phyloP scores from a whole-genome alignment of 2,329 filamentous ascomycete species.

The Alternaria sp. region DNA sequence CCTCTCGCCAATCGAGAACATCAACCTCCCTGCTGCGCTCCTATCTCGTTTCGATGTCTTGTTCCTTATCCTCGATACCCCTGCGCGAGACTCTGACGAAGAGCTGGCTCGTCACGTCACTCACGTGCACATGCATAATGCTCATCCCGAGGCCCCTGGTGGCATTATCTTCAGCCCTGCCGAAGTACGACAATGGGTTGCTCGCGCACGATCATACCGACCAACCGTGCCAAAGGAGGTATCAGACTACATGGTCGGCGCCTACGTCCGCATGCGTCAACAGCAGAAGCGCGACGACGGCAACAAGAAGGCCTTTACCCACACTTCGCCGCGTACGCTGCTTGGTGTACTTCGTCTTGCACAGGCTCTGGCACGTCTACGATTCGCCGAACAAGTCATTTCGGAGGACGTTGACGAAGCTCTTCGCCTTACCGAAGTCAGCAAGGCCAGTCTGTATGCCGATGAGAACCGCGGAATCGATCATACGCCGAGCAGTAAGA shows the following conservation, averaged over 20 bases:
- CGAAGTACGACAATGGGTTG: slow-evolving; percentile 96
- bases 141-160: slow-evolving; percentile 76
- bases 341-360: slow-evolving; percentile 92
- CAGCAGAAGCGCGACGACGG: slow-evolving; percentile 91
- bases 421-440: slow-evolving; percentile 87
- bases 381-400: slow-evolving; percentile 85
- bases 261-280: slow-evolving; percentile 93
- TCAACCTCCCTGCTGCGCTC: slow-evolving; percentile 96
- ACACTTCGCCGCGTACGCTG: slow-evolving; percentile 92
- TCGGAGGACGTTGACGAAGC: slow-evolving; percentile 97
- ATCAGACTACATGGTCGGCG: slow-evolving; percentile 96
- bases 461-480: slow-evolving; percentile 69
- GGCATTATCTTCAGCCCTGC: slow-evolving; percentile 87
- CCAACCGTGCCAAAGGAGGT: slow-evolving; percentile 85
- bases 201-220: slow-evolving; percentile 87
- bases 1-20: slow-evolving; percentile 97
- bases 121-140: slow-evolving; percentile 96
- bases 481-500: slow-evolving; percentile 84
- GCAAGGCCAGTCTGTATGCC: slow-evolving; percentile 86
- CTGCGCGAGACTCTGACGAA: slow-evolving; percentile 86
- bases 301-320: slow-evolving; percentile 89
- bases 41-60: slow-evolving; percentile 97
- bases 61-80: slow-evolving; percentile 95
- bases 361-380: slow-evolving; percentile 89
- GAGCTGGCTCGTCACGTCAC: slow-evolving; percentile 95